Evolutionary conservation across 176 grass and related monocot species (phyloP), one percentile per base, ranked within the genome.

Genomic region (Dendrocalamus sinicus): DNA sequence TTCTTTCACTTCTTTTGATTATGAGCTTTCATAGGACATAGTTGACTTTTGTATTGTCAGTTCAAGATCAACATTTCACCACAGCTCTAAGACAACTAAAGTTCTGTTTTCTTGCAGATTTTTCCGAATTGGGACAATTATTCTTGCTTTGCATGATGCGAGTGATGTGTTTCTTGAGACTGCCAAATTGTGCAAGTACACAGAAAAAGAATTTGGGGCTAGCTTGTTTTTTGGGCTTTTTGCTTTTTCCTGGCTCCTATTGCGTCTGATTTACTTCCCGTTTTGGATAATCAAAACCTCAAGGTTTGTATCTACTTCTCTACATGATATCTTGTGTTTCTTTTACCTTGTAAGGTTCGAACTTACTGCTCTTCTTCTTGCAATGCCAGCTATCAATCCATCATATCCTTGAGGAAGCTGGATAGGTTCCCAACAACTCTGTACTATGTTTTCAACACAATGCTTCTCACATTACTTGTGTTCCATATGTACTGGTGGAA

Each of bases 401-500:
- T 99, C 20, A 50, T 84, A 23, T 77, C 24, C 60, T 76, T 99
- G 26, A 92, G 75, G 87, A 83, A 79, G 60, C 28, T 73, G 43
- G 78, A 85, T 14, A 82, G 81, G 43, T 99, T 94, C 53, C 97
- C 97, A 6, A 92, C 88, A 76, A 40, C 74, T 73, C 86, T 99
- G 63, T 99, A 99, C 91, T 99, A 99, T 30, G 54, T 90, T 66
- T 93, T 92, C 80, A 99, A 99, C 84, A 96, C 97, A 52, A 99
- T 99, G 97, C 97, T 99, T 81, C 88, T 99, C 73, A 99, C 92
- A 15, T 86, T 99, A 67, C 89, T 96, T 83, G 94, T 96, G 64
- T 99, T 96, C 88, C 97, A 99, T 84, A 73, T 94, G 19, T 99
- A 99, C 85, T 99, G 97, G 97, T 75, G 97, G 89, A 99, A 96